Evolutionary conservation across 345 rosid species (phyloP), one percentile per base, ranked within the genome.

Genomic region (Jatropha curcas): DNA sequence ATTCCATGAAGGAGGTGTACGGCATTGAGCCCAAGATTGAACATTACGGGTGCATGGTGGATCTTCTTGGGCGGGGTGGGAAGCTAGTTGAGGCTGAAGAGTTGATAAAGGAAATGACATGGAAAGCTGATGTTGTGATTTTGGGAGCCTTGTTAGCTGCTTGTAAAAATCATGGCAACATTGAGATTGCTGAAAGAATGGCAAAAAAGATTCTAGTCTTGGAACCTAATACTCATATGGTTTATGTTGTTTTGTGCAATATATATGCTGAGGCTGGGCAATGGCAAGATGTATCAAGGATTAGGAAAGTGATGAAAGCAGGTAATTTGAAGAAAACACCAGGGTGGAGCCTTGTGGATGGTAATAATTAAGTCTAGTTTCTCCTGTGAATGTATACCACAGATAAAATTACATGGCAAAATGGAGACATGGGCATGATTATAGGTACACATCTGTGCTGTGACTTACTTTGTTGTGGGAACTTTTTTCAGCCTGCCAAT

Each of bases 251-350:
- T 65, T 67, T 82, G 43, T 82, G 80, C 0, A 82, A 82, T 60
- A 76, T 82, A 25, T 82, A 76, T 33, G 83, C 79, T 0, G 77
- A 79, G 67, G 77, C 74, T 7, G 79, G 69, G 50, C 70, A 43
- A 30, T 82, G 85, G 85, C 69, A 74, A 30, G 83, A 82, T 27
- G 83, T 58, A 4, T 71, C 74, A 39, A 82, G 79, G 61, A 57
- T 79, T 6, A 79, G 85, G 74, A 82, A 65, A 56, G 59, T 67
- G 53, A 82, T 82, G 83, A 82, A 72, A 60, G 48, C 27, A 53
- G 77, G 59, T 52, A 76, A 61, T 31, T 30, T 79, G 45, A 79
- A 79, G 79, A 79, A 79, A 73, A 79, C 66, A 3, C 81, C 76
- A 0, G 83, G 81, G 12, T 79, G 78, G 58, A 82, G 85, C 55